phyloP scores from a whole-genome alignment of 2,329 filamentous ascomycete genomes.

The Fusarium newnesense region DNA sequence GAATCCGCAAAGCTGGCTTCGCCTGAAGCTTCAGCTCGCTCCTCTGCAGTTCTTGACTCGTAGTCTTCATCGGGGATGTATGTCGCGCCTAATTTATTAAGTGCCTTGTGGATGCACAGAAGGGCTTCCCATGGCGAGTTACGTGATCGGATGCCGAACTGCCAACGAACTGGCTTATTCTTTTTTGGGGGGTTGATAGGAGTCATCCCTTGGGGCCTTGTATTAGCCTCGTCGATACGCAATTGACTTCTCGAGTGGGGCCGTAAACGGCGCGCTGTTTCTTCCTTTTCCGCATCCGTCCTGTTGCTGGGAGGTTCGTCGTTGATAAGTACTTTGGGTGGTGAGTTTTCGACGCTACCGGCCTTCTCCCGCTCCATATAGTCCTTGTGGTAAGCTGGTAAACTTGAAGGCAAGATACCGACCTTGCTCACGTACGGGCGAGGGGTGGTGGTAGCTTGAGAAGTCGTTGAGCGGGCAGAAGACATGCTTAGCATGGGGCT shows the following conservation, averaged over 20 bases:
- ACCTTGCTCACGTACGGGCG: conserved; percentile 82
- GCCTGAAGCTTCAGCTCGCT: conserved; percentile 49
- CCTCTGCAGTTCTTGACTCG: conserved; percentile 58
- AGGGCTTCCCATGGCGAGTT: conserved; percentile 96
- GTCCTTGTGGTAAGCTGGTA: conserved; percentile 90
- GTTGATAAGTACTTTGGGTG: conserved; percentile 55
- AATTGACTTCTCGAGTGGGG: conserved; percentile 81
- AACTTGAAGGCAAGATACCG: conserved; percentile 88
- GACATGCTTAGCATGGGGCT: conserved; percentile 66
- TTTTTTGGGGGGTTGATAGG: conserved; percentile 74
- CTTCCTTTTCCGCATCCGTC: conserved; percentile 80
- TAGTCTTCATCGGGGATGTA: conserved; percentile 79
- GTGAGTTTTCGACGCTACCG: conserved; percentile 57
- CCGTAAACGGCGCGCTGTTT: conserved; percentile 82
- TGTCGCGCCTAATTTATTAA: conserved; percentile 86
- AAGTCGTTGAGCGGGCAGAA: conserved; percentile 64
- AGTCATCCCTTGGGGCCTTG: conserved; percentile 70
- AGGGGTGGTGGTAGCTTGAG: conserved; percentile 59
- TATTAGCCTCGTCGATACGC: conserved; percentile 72
- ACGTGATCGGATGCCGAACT: conserved; percentile 94
- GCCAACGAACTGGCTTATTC: conserved; percentile 88
- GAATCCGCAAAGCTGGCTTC: conserved; percentile 56
- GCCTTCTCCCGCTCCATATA: conserved; percentile 80
- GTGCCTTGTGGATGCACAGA: conserved; percentile 91
- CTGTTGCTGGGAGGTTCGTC: conserved; percentile 63